A percentile compares a stretch with the other conserved stretches of the same genome.
Evolutionary conservation across 495 filamentous ascomycete genomes (phyloP).

Genomic region (Hypoxylon fragiforme): DNA sequence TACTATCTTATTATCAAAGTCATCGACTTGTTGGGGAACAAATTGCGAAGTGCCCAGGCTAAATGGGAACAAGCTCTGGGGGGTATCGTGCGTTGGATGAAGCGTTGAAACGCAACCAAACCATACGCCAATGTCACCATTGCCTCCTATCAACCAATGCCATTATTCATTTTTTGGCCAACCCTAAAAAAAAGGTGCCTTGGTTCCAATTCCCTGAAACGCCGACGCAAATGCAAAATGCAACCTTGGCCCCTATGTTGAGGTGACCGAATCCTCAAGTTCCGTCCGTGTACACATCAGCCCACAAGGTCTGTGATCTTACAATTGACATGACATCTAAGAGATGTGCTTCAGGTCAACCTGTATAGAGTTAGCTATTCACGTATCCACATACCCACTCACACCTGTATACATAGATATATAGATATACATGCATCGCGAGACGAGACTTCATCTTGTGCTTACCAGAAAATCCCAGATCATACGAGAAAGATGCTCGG

Average conservation of each 20-base stretch:
- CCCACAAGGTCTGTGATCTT: background rate
- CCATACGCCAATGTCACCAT: conserved; percentile 39
- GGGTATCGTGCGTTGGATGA: conserved; percentile 33
- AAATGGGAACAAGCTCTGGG: conserved; percentile 25
- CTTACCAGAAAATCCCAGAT: conserved; percentile 82
- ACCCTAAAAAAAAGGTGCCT: conserved; percentile 8
- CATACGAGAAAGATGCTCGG: conserved; percentile 79
- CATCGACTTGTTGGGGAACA: no score
- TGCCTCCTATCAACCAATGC: conserved; percentile 30
- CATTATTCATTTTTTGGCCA: conserved; percentile 12
- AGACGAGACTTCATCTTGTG: background rate
- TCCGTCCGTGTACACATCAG: conserved; percentile 8
- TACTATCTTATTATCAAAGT: background rate
- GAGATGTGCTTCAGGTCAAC: conserved; percentile 33
- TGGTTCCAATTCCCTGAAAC: conserved; percentile 20
- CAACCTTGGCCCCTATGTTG: conserved; percentile 4
- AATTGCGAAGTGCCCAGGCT: background rate
- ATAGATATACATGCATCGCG: no score
- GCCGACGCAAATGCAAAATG: conserved; percentile 40
- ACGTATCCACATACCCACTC: no score
- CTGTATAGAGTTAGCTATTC: conserved; percentile 21
- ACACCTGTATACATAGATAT: no score
- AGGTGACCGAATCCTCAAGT: background rate
- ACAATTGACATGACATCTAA: no score
- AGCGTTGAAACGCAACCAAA: conserved; percentile 37